Evolutionary conservation across 2,329 filamentous ascomycete species (phyloP).

Genomic region (Hymenoscyphus occultus): DNA sequence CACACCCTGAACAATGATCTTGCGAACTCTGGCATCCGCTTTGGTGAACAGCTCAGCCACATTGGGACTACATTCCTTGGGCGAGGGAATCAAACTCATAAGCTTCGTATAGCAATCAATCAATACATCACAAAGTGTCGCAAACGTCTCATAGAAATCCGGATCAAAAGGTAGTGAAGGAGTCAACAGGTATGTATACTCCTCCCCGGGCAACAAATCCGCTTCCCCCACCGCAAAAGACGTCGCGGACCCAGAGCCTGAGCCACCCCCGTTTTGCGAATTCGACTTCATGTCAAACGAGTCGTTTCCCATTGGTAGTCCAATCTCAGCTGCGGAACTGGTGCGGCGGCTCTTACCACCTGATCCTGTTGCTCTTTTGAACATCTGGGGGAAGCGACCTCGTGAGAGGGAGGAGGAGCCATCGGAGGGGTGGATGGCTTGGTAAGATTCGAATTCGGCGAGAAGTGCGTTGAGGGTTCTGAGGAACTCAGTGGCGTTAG

Average conservation of each 20-base stretch:
- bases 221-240: constrained; percentile 55
- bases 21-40: constrained; percentile 79
- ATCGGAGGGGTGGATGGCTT: constrained; percentile 78
- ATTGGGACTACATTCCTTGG: constrained; percentile 65
- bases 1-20: constrained; percentile 82
- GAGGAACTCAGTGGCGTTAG: constrained; percentile 79
- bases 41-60: constrained; percentile 88
- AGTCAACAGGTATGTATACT: constrained; percentile 87
- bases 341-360: constrained; percentile 55
- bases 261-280: constrained; percentile 40
- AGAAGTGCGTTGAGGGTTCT: constrained; percentile 81
- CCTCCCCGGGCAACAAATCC: constrained; percentile 75
- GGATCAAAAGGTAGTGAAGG: constrained; percentile 92
- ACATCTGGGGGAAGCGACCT: constrained; percentile 80
- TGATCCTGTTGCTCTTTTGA: constrained; percentile 57
- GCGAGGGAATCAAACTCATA: constrained; percentile 69
- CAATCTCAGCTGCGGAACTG: constrained; percentile 59
- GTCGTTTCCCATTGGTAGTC: constrained; percentile 49
- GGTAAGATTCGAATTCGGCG: constrained; percentile 89
- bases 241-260: constrained; percentile 36
- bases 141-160: constrained; percentile 95
- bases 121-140: constrained; percentile 89
- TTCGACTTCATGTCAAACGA: constrained; percentile 46
- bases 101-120: constrained; percentile 88
- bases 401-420: constrained; percentile 68